phyloP scores from a whole-genome alignment of 768 basidiomycete genomes.

The Lanmaoa pseudosensibilis region DNA sequence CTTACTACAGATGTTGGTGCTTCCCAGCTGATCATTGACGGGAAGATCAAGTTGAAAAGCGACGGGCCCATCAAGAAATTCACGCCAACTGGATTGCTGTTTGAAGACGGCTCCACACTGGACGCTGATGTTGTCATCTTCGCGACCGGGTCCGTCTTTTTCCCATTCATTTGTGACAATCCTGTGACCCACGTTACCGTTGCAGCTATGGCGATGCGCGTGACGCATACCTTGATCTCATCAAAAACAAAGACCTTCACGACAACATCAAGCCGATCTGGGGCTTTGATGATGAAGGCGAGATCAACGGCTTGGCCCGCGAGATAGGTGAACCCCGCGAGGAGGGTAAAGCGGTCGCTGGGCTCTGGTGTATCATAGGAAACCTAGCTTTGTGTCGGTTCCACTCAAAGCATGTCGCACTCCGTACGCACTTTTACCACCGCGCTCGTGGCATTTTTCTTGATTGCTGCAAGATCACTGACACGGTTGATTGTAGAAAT shows the following conservation, averaged over 20 bases:
- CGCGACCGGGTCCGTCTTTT: constrained; percentile 28
- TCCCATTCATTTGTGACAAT: not conserved
- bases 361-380: constrained; percentile 61
- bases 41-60: constrained; percentile 46
- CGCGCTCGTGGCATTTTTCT: not conserved
- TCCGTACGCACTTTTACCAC: constrained; percentile 46
- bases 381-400: constrained; percentile 63
- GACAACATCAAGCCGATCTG: constrained; percentile 27
- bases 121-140: constrained; percentile 45
- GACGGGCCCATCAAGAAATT: constrained; percentile 33
- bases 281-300: constrained; percentile 35
- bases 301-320: constrained; percentile 36
- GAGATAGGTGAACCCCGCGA: constrained; percentile 44
- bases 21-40: constrained; percentile 43
- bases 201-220: constrained; percentile 25
- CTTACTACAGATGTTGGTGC: constrained; percentile 37
- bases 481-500: constrained; percentile 48
- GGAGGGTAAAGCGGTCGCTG: constrained; percentile 17
- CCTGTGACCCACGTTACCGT: not conserved
- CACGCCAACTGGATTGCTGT: constrained; percentile 27
- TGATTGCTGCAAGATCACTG: not conserved
- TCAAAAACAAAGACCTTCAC: constrained; percentile 22
- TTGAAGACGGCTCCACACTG: constrained; percentile 37
- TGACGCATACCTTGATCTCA: constrained; percentile 13
- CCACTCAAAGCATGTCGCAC: constrained; percentile 64